Conservation (phyloP, 352 stramenopile genomes). For the Phytophthora parvispora region DNA sequence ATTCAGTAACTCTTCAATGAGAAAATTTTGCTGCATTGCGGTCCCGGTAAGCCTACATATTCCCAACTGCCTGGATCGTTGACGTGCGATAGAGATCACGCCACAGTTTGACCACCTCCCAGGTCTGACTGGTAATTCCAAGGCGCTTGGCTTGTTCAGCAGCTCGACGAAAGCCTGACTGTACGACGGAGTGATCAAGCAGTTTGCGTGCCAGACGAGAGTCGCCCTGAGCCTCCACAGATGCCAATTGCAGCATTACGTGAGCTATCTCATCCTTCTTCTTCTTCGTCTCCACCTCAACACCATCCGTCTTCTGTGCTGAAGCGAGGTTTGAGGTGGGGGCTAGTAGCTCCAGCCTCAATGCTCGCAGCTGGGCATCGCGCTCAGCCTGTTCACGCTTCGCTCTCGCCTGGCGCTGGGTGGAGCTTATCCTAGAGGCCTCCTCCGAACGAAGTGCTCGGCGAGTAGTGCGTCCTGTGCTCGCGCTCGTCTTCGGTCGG, state of each 20-base stretch:
- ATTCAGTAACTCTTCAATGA: conserved; percentile 7
- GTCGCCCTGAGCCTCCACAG: conserved; percentile 67
- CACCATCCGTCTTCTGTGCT: background rate
- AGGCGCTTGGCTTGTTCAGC: conserved; percentile 57
- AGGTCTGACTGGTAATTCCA: conserved; percentile 39
- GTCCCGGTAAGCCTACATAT: background rate
- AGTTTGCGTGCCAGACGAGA: conserved; percentile 48
- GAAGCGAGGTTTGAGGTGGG: conserved; percentile 26
- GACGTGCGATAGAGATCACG: conserved; percentile 62
- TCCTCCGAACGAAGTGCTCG: background rate
- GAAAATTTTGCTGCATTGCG: conserved; percentile 6
- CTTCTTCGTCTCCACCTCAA: conserved; percentile 14
- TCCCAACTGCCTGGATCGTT: conserved; percentile 38
- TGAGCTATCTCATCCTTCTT: conserved; percentile 15
- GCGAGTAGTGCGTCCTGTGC: conserved; percentile 11
- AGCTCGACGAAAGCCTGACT: conserved; percentile 46
- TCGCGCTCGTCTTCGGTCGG: conserved; percentile 9
- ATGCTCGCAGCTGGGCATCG: conserved; percentile 34
- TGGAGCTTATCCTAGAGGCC: conserved; percentile 2
- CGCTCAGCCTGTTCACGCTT: conserved; percentile 48
- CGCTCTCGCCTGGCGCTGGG: conserved; percentile 22
- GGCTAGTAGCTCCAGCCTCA: conserved; percentile 59
- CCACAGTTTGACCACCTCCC: conserved; percentile 70
- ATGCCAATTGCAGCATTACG: conserved; percentile 53
- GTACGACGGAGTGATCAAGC: conserved; percentile 34